phyloP scores from a whole-genome alignment of 352 stramenopile genomes.

The Phytophthora sp. region DNA sequence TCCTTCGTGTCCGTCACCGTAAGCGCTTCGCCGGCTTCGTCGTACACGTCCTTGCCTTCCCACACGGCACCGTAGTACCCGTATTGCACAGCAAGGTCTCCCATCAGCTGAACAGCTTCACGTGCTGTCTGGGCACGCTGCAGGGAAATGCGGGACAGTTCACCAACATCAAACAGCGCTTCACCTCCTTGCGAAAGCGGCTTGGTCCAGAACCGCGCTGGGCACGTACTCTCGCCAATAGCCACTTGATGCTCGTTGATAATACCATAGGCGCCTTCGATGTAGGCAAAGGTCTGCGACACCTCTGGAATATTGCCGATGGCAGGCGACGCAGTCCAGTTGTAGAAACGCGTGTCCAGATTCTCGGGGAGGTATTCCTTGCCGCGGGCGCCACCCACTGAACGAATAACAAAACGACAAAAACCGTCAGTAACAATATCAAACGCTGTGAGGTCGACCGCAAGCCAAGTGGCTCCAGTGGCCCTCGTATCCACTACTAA shows the following conservation, averaged over 20 bases:
- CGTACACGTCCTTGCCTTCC: constrained; percentile 63
- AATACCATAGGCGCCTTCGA: constrained; percentile 83
- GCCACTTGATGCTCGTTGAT: constrained; percentile 85
- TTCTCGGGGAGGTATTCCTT: constrained; percentile 68
- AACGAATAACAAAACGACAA: not conserved
- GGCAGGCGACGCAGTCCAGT: constrained; percentile 59
- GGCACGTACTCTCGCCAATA: constrained; percentile 85
- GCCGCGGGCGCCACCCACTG: constrained; percentile 69
- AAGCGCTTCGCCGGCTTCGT: constrained; percentile 90
- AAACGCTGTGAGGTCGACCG: not conserved
- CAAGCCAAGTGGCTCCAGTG: too few relatives aligned
- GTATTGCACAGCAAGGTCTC: constrained; percentile 91
- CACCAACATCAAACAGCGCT: constrained; percentile 89
- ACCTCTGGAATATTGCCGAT: constrained; percentile 79
- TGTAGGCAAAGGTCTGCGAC: constrained; percentile 73
- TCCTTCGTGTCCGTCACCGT: constrained; percentile 91
- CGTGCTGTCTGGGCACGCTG: constrained; percentile 83
- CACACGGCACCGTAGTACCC: constrained; percentile 93
- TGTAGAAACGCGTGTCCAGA: constrained; percentile 71
- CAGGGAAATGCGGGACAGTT: constrained; percentile 90
- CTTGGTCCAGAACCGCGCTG: constrained; percentile 67
- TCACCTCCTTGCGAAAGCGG: constrained; percentile 72
- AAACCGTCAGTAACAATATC: constrained; percentile 6
- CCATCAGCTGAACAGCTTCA: constrained; percentile 92
- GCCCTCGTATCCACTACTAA: not conserved